Evolutionary conservation across 140 eudicot genomes (phyloP), one percentile per base, ranked within the genome.

Genomic region (Ambrosia hybrid): DNA sequence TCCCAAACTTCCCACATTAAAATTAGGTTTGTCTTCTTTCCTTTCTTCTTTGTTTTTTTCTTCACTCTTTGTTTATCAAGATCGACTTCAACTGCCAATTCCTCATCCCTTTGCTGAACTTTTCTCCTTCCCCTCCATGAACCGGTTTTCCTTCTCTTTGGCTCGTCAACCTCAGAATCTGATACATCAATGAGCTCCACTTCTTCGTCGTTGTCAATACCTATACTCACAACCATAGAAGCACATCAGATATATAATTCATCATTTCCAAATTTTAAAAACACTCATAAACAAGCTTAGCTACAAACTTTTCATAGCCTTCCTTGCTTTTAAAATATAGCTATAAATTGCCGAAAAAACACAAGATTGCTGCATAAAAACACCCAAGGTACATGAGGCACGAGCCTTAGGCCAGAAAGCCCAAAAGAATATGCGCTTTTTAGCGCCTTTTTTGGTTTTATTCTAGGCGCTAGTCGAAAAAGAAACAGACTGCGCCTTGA

Each of bases 1-100:
- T 86, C 95, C 93, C 89, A 79, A 49, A 90, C 65, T 78, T 90
- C 86, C 99, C 99, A 94, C 82, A 85, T 12, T 68, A 93, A 75
- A 10, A 64, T 53, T 5, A 86, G 93, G 52, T 33, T 79, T 59
- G 67, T 60, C 83, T 73, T 61, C 77, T 85, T 79, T 66, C 57
- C 59, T 75, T 75, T 73, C 80, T 68, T 72, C 57, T 84, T 71
- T 63, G 58, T 30, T 46, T 68, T 55, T 52, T 71, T 78, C 21
- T 71, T 56, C 4, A 34, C 45, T 11, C 41, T 61, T 52, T 15
- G 49, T n/a, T 45, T 5, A 1, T 26, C 45, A 30, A 53, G 4
- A 64, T 63, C 73, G 62, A 34, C 49, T 51, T 36, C 83, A 76
- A 38, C 39, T 21, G 11, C 73, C 59, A 21, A 45, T 8, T 17